These are phyloP conservation scores for Astragalus membranaceus DNA, from an alignment of 306 rosid species.

Conservation along the genomic window DNA sequence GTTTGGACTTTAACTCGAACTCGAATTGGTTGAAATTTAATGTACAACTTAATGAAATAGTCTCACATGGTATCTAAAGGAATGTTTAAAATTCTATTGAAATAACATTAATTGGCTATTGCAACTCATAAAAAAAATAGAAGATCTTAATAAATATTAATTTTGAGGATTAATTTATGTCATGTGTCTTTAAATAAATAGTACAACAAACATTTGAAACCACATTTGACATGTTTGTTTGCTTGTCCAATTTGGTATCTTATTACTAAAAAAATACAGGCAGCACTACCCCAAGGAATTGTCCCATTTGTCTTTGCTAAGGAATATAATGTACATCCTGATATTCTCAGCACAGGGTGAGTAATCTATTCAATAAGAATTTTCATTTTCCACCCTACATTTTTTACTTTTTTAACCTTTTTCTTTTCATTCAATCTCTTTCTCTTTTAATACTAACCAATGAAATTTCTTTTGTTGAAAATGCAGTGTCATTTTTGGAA, in stretches of 20 bases:
- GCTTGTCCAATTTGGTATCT: conserved; percentile 21
- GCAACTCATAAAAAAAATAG: background rate
- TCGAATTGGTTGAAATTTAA: background rate
- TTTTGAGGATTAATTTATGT: conserved; percentile 9
- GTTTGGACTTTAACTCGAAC: background rate
- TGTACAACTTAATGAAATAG: background rate
- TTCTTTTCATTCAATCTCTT: background rate
- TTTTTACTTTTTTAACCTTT: background rate
- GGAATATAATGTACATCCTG: conserved; percentile 91
- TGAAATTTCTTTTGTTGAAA: background rate
- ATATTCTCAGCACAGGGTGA: conserved; percentile 96
- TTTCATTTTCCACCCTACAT: background rate
- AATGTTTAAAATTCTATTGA: background rate
- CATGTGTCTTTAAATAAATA: background rate
- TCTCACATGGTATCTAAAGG: background rate
- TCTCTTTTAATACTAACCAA: conserved; percentile 27
- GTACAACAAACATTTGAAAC: conserved; percentile 33
- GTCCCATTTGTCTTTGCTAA: conserved; percentile 99
- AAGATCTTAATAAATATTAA: background rate
- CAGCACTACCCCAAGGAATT: conserved; percentile 99
- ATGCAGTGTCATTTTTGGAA: conserved; percentile 92
- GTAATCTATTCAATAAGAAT: conserved; percentile 19
- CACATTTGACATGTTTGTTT: conserved; percentile 35
- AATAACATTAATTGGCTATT: background rate
- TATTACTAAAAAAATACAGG: conserved; percentile 43